Evolutionary conservation across 1,284 basidiomycete species (phyloP), one percentile per base, ranked within the genome.

Genomic region (Rhodotorula sp.): DNA sequence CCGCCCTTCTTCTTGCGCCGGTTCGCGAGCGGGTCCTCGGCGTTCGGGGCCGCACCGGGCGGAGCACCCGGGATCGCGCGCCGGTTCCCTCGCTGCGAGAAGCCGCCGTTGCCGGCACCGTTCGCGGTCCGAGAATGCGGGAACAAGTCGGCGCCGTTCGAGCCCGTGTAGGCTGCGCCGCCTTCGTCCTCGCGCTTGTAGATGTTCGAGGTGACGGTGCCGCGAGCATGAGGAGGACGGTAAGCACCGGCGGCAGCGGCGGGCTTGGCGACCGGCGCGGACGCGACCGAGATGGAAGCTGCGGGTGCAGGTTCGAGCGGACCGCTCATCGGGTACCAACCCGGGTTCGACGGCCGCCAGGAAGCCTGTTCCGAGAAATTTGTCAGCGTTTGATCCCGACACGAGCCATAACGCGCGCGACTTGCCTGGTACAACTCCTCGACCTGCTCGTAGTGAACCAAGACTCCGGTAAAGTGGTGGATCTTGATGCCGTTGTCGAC

Each of bases 401-500:
- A 10, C 24, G 33, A 29, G 45, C 5, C 37, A 30, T 14, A 15
- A 18, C 20, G 20, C 6, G 55, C 45, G 22, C 48, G 37, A 64
- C 76, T 42, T n/a, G 80, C 79, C 80, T 93, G 91, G 80, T 95
- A 95, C n/a, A 94, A 84, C 79, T 95, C 92, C 24, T 95, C 91
- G 63, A 87, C 82, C 64, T 83, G 78, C 77, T 94, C 89, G 15
- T 89, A 82, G 73, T 95, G 91, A 46, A 97, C 80, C 30, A 99
- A 86, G 8, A 88, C 84, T 15, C 95, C 95, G 0, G 88, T 87
- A 80, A 91, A 94, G 81, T 97, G 94, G 91, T 91, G 98, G 70
- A 99, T 86, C 82, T 93, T 94, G 81, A 98, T 88, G 3, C 95
- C 93, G 78, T 98, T 98, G 83, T 99, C 95, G 64, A 99, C 96